A percentile compares a stretch with the other conserved stretches of the same genome.
Conservation (phyloP, 2,329 filamentous ascomycete species). For the Exophiala mesophila region DNA sequence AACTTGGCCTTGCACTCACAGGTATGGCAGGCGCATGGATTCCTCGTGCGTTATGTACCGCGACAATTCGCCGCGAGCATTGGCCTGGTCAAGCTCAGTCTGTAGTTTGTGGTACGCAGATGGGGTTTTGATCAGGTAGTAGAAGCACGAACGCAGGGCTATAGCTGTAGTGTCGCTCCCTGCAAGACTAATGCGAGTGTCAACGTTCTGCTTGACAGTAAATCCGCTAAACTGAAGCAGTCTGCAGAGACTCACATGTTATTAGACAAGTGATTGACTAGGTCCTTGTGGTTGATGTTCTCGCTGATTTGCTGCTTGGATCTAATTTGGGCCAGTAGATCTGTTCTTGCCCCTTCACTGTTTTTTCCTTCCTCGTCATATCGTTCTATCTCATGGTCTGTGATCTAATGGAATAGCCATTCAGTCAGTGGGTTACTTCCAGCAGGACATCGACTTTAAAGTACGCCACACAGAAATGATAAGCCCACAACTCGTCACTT, state of each 20-base stretch:
- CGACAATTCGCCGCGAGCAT: conserved; percentile 7
- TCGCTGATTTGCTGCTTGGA: neutral
- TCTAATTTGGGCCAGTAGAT: conserved; percentile 9
- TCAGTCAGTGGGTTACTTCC: too few relatives aligned
- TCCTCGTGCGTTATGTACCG: conserved; percentile 9
- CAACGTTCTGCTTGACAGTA: too few relatives aligned
- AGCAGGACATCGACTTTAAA: too few relatives aligned
- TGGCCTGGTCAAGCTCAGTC: conserved; percentile 12
- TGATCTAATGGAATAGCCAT: too few relatives aligned
- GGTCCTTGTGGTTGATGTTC: conserved; percentile 1
- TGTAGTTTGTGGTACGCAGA: conserved; percentile 7
- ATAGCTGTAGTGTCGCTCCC: conserved; percentile 77
- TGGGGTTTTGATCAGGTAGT: conserved; percentile 64
- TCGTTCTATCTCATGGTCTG: conserved; percentile 1
- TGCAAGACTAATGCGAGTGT: conserved; percentile 52
- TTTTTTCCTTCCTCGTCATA: conserved; percentile 4
- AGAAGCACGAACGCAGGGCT: conserved; percentile 64
- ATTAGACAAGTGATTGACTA: conserved; percentile 12
- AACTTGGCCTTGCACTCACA: conserved; percentile 3
- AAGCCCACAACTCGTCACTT: too few relatives aligned
- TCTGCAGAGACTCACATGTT: conserved; percentile 8
- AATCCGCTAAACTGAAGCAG: too few relatives aligned
- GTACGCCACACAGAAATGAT: too few relatives aligned
- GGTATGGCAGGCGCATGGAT: conserved; percentile 11
- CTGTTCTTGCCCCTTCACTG: too few relatives aligned